These are phyloP conservation scores for Mortierella sp. DNA, from an alignment of 371 early-diverging fungal genomes.

Conservation along the genomic window DNA sequence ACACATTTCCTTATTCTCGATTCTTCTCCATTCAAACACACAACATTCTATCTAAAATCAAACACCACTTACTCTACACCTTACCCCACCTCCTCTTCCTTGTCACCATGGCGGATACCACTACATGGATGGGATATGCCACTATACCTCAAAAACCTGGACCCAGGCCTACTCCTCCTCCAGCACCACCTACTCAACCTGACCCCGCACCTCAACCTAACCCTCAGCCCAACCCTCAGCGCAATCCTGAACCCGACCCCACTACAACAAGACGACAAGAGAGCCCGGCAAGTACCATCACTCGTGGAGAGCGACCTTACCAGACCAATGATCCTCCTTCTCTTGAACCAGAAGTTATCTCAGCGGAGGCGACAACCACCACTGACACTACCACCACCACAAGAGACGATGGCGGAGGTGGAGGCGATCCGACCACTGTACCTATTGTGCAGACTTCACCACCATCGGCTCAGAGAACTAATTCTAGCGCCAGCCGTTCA, in stretches of 20 bases:
- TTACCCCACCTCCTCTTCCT: too few relatives aligned
- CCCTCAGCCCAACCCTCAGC: too few relatives aligned
- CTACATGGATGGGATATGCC: too few relatives aligned
- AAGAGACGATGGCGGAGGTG: background rate
- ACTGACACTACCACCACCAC: background rate
- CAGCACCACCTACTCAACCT: background rate
- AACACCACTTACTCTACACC: too few relatives aligned
- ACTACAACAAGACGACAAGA: too few relatives aligned
- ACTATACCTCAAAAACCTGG: background rate
- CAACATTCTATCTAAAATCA: background rate
- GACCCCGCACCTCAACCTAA: too few relatives aligned
- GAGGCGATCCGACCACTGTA: background rate
- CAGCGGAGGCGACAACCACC: background rate
- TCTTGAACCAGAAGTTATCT: background rate
- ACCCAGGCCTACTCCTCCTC: background rate
- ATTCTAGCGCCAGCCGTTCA: background rate
- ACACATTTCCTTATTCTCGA: background rate
- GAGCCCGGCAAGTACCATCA: too few relatives aligned
- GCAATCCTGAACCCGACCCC: too few relatives aligned
- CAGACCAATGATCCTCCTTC: background rate
- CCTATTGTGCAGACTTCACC: background rate
- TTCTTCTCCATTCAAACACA: background rate
- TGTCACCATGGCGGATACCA: too few relatives aligned
- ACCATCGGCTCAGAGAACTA: background rate
- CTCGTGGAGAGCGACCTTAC: background rate